Base-by-base conservation (phyloP, 1,284 basidiomycete genomes). In the Puccinia triticina region DNA sequence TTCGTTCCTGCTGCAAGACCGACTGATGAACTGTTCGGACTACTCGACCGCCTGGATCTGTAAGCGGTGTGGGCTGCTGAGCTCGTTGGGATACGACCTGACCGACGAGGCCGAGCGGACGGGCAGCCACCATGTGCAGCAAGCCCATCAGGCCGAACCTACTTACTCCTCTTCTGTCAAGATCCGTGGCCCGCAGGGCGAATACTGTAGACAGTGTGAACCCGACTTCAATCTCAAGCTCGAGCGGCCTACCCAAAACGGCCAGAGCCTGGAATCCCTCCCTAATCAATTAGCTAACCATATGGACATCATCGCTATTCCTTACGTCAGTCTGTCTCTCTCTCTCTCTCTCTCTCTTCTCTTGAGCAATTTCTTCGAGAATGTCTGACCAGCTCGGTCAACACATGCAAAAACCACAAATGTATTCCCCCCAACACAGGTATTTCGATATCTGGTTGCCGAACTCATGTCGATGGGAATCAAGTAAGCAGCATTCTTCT, bases 21-120 rank as follows among this genome's bases (percentile, higher is more conserved):
- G 97, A 79, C 89, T 99, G 86, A 99, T 99, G 96, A 99, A 99
- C 88, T 99, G 97, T 87, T 99, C 96, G 59, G 97, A 99, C 88
- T 99, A 99, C 88, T 97, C 95, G 50, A 98, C 96, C 0, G 93
- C 95, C 2, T 98, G 96, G 95, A 95, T 98, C 18, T 99, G 97
- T 88, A 91, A 97, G 78, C 93, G 92, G 3, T 99, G 97, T 86
- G 97, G 97, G 18, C 95, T 93, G 85, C 90, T 99, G 83, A 94
- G 98, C 85, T 96, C 95, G 32, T 90, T 99, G 71, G 97, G 95
- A 32, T 98, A 96, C 88, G 95, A 97, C 84, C 92, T 94, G 85
- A 89, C 92, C 85, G 91, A 90, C 83, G 88, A 93, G 11, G 91
- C 92, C 59, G 89, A 83, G 26, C 74, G 66, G 77, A 83, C 79